phyloP scores from a whole-genome alignment of 805 yeast species.

The Kazachstania viticola region DNA sequence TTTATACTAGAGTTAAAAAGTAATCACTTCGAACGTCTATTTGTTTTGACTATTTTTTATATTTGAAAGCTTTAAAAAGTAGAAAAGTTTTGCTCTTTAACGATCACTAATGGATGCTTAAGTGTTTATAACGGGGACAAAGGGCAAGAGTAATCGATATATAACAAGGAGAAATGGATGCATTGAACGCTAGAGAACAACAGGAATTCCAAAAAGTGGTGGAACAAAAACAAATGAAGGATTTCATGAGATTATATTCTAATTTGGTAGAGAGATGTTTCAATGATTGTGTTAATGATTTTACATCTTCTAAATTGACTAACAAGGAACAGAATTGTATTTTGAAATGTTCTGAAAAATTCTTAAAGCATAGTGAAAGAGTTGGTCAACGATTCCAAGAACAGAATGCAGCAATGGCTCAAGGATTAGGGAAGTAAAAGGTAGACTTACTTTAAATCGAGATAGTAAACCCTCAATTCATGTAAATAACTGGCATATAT shows the following conservation, averaged over 20 bases:
- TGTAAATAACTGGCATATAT: background rate
- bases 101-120: too few species aligned
- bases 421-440: constrained; percentile 39
- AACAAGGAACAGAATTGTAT: constrained; percentile 79
- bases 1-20: too few species aligned
- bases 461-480: background rate
- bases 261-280: constrained; percentile 94
- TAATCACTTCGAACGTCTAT: too few species aligned
- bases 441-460: background rate
- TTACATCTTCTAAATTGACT: constrained; percentile 83
- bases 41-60: too few species aligned
- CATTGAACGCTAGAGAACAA: constrained; percentile 88
- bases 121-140: too few species aligned
- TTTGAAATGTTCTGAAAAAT: constrained; percentile 89
- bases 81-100: too few species aligned
- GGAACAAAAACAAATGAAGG: constrained; percentile 97
- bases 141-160: background rate
- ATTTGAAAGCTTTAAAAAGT: too few species aligned
- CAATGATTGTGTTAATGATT: constrained; percentile 94
- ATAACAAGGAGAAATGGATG: constrained; percentile 55
- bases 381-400: constrained; percentile 99
- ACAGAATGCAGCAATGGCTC: constrained; percentile 76
- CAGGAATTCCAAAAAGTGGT: constrained; percentile 92
- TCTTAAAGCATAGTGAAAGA: constrained; percentile 95
- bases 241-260: constrained; percentile 94